phyloP scores from a whole-genome alignment of 2,329 filamentous ascomycete species.

The Xylariaceae sp. region DNA sequence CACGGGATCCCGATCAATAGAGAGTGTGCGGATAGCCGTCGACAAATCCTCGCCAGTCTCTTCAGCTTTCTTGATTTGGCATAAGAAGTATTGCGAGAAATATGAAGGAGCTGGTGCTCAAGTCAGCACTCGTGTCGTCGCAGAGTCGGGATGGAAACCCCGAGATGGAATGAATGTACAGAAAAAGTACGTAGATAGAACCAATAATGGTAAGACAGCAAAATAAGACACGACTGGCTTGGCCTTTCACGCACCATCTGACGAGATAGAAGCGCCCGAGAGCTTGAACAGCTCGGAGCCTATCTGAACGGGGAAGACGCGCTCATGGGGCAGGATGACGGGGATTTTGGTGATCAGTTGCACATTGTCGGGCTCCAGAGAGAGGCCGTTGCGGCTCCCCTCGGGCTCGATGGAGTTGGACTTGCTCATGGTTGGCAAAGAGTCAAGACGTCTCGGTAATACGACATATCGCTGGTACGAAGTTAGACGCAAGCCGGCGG shows the following conservation, averaged over 20 bases:
- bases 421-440: constrained; percentile 28
- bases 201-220: neutral
- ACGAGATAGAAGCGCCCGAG: constrained; percentile 67
- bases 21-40: constrained; percentile 66
- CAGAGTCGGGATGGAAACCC: neutral
- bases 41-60: constrained; percentile 50
- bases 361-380: constrained; percentile 30
- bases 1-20: constrained; percentile 87
- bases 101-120: constrained; percentile 72
- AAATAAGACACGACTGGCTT: constrained; percentile 2
- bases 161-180: constrained; percentile 4
- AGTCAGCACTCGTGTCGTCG: constrained; percentile 19
- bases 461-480: constrained; percentile 21
- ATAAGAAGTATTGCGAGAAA: constrained; percentile 89
- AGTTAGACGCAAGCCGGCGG: constrained; percentile 3
- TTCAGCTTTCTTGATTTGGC: constrained; percentile 65
- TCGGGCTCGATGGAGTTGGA: constrained; percentile 30
- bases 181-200: neutral
- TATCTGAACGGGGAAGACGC: constrained; percentile 71
- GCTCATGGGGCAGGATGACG: constrained; percentile 60
- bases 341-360: constrained; percentile 46
- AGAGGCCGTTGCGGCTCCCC: constrained; percentile 25
- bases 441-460: constrained; percentile 11
- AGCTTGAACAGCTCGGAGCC: constrained; percentile 67
- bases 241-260: constrained; percentile 53